Base-by-base conservation (phyloP, 2,329 filamentous ascomycete genomes). In the Chrysoporthe deuterocubensis region DNA sequence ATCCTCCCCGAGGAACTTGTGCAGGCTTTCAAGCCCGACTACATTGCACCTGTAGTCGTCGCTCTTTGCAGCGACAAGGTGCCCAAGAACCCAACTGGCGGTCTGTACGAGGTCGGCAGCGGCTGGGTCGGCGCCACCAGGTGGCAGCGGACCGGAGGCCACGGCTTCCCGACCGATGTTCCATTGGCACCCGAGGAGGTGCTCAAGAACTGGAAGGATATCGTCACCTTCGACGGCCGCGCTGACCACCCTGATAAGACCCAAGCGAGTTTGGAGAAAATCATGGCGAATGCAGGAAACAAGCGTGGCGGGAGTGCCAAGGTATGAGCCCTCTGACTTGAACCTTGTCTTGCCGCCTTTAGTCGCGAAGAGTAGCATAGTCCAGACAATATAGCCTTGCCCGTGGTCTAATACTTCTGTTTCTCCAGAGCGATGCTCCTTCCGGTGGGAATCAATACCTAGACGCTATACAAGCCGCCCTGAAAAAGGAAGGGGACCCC, bases 11-110 rank as follows among this genome's bases (percentile, higher is more conserved):
- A 97, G 81, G 96, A 99, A 84, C 89, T 98, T 83, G 94, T 99
- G 21, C 94, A 98, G 84, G 95, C 96, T 58, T 97, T 99, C 87
- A 99, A 98, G 89, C 96, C 96, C 69, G 95, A 98, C 78, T 98
- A 97, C 81, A 94, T 99, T 79, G 96, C 96, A 64, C 96, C 96
- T 70, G 83, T 98, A 48, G 94, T 99, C 63, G 89, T 95, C 66
- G 89, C 94, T 56, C 91, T 99, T 67, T 85, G 80, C 80, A 93
- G 89, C 78, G 96, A 99, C 83, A 92, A 93, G 82, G 89, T 94
- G 64, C 95, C 96, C 40, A 87, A 92, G 76, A 89, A 92, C 73
- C 88, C 89, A 18, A 97, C 94, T 67, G 95, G 95, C 72, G 91
- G 90, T 64, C 87, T 99, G 60, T 99, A 94, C 82, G 96, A 99